Base-by-base conservation (phyloP, 1,139 yeast species). In the Kluyveromyces sp. region DNA sequence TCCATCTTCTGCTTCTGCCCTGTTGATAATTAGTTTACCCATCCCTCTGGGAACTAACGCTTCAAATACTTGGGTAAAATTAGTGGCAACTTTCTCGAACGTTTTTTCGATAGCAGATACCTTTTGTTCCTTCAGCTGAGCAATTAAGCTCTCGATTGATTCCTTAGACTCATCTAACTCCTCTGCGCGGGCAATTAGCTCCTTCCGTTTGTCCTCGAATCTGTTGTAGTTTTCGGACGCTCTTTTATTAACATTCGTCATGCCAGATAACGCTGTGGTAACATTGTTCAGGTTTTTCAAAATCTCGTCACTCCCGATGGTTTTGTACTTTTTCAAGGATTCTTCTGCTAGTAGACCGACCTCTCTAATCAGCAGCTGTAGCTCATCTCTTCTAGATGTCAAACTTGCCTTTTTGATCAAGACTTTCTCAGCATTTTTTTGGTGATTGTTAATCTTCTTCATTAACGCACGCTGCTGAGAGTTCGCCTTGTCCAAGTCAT, bases 321-420 rank as follows among this genome's bases (percentile, higher is more conserved):
- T 64, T 41, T 66, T 68, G 47, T 67, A 71, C 22, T 74, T 72
- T 6, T 70, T 69, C 53, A 86, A 80, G 0, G 94, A 89, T 47
- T 86, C 92, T 56, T 88, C 96, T 0, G 96, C 94, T 26, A 89
- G 69, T 1, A 86, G 83, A 9, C 96, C 96, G 41, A 89, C 67
- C 42, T 86, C 95, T 47, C 94, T 73, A 39, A 88, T 83, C 55
- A 78, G 83, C 49, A 75, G 76, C 50, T 80, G 83, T 20, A 86
- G 66, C 52, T 84, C 94, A 43, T 83, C 86, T 49, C 85, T 75
- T 51, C 95, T 74, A 41, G 73, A 69, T 6, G 68, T 60, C 44
- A 86, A 65, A 9, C 82, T 65, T 0, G 85, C 71, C 53, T 82
- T 83, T 56, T 77, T 82, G 30, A 83, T 74, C 53, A 85, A 68